These are phyloP conservation scores for Saccharomyces hybrid DNA, from an alignment of 1,139 yeast species.

Conservation along the genomic window DNA sequence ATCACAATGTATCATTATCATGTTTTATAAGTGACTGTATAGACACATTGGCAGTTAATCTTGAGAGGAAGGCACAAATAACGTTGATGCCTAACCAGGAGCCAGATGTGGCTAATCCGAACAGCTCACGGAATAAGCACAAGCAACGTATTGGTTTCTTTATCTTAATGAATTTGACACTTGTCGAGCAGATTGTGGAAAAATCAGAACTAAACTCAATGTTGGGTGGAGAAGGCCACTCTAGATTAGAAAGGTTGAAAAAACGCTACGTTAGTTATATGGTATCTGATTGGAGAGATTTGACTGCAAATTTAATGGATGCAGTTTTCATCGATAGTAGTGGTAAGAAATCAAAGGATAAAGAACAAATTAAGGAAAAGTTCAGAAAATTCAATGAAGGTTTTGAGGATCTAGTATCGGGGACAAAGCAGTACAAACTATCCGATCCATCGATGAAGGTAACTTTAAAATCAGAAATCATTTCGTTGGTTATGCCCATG, in stretches of 20 bases:
- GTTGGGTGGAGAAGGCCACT: constrained; percentile 52
- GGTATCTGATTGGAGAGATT: constrained; percentile 75
- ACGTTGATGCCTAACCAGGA: constrained; percentile 36
- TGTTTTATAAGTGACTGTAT: constrained; percentile 66
- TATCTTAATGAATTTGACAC: constrained; percentile 60
- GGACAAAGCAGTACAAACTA: constrained; percentile 56
- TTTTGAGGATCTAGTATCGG: constrained; percentile 63
- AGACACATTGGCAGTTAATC: constrained; percentile 59
- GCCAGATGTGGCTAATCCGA: constrained; percentile 21
- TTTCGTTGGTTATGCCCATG: constrained; percentile 64
- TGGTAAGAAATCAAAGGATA: constrained; percentile 54
- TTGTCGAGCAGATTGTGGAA: constrained; percentile 67
- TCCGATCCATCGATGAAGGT: constrained; percentile 59
- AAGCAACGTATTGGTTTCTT: constrained; percentile 54
- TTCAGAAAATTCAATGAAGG: constrained; percentile 75
- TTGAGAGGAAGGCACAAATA: constrained; percentile 47
- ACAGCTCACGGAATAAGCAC: constrained; percentile 19
- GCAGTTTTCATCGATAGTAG: constrained; percentile 49
- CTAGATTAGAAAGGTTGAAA: constrained; percentile 58
- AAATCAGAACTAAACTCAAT: constrained; percentile 49
- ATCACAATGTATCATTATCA: constrained; percentile 47
- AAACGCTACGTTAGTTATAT: constrained; percentile 71
- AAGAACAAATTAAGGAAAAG: constrained; percentile 78
- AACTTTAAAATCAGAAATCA: constrained; percentile 25
- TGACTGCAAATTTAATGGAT: constrained; percentile 69